A percentile compares a stretch with the other conserved stretches of the same genome.
phyloP scores from a whole-genome alignment of 306 rosid genomes.

The Aeschynomene evenia region DNA sequence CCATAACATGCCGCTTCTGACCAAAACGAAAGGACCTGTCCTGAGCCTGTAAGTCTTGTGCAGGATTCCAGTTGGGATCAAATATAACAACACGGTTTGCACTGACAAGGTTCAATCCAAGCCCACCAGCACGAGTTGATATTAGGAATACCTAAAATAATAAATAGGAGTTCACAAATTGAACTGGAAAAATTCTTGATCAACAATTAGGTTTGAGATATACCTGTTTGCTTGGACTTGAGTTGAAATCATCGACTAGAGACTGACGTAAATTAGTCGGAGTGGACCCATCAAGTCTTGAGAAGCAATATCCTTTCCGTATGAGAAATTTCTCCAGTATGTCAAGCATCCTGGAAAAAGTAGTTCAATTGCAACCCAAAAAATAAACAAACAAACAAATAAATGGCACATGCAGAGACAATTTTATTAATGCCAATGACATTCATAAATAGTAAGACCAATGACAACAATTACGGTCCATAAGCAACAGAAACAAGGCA shows the following conservation, averaged over 20 bases:
- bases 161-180: conserved; percentile 26
- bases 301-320: conserved; percentile 85
- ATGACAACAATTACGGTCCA: conserved; percentile 1
- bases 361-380: conserved; percentile 35
- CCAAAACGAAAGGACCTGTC: conserved; percentile 96
- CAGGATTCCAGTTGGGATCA: conserved; percentile 99
- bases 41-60: conserved; percentile 95
- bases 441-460: neutral
- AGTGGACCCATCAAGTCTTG: conserved; percentile 95
- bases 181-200: conserved; percentile 14
- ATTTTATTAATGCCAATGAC: conserved; percentile 15
- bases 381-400: neutral
- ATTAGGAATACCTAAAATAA: conserved; percentile 77
- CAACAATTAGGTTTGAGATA: conserved; percentile 24
- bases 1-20: conserved; percentile 88
- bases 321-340: conserved; percentile 87
- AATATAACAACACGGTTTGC: conserved; percentile 95
- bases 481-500: conserved; percentile 2
- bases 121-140: conserved; percentile 97
- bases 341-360: conserved; percentile 79
- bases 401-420: neutral
- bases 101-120: conserved; percentile 95
- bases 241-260: conserved; percentile 86
- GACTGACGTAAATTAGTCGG: conserved; percentile 80
- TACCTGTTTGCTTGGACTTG: conserved; percentile 93